Percentiles rank a stretch among this genome's conserved stretches.
phyloP scores from a whole-genome alignment of 225 moss, liverwort and hornwort genomes.

The Polytrichum formosum region DNA sequence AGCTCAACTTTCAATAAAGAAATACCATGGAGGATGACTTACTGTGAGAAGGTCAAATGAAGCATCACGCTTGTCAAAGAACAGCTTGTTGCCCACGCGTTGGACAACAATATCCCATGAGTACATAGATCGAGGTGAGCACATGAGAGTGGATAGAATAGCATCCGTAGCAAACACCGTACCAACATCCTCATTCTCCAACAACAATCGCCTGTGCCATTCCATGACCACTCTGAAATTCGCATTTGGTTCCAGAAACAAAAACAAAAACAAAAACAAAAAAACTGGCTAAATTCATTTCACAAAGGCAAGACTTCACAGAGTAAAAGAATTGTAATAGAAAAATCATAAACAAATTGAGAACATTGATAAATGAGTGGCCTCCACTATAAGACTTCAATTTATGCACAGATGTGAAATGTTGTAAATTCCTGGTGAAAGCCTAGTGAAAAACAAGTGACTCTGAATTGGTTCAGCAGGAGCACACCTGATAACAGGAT shows the following conservation, averaged over 20 bases:
- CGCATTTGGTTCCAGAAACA: too few species aligned
- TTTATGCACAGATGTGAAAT: too few species aligned
- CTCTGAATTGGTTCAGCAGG: too few species aligned
- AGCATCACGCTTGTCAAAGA: conserved; percentile 94
- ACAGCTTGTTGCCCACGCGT: conserved; percentile 94
- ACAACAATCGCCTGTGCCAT: conserved; percentile 59
- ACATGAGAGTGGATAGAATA: conserved; percentile 95
- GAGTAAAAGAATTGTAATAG: too few species aligned
- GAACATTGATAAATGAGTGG: too few species aligned
- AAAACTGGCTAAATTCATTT: too few species aligned
- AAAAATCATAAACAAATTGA: too few species aligned
- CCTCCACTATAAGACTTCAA: too few species aligned
- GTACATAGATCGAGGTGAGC: conserved; percentile 91
- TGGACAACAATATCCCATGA: conserved; percentile 99
- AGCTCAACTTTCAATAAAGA: neutral
- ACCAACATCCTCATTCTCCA: conserved; percentile 93
- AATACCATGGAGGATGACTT: conserved; percentile 4
- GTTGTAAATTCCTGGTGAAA: too few species aligned
- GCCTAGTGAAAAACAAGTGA: too few species aligned
- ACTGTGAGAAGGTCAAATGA: conserved; percentile 96
- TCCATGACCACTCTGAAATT: neutral
- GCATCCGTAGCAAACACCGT: conserved; percentile 98
- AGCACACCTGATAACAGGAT: conserved; percentile 86
- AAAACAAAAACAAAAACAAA: too few species aligned
- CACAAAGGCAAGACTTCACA: too few species aligned